A percentile compares a stretch with the other conserved stretches of the same genome.
Evolutionary conservation across 192 early-diverging fungal species (phyloP).

Genomic region (Linnemannia zychae): DNA sequence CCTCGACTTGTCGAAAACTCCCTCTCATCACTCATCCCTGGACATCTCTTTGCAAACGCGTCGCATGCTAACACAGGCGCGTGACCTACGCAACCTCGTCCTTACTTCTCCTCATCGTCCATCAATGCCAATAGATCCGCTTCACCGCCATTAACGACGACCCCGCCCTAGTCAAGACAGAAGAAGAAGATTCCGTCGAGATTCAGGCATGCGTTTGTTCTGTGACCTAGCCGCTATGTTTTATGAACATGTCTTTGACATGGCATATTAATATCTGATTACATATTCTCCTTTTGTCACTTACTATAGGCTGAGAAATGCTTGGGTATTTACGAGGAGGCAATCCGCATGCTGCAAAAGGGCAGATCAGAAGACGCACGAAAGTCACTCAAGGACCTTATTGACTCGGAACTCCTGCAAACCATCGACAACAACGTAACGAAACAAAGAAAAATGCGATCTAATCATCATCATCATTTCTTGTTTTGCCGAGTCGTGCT

Average conservation of each 20-base stretch:
- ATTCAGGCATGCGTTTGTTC: constrained; percentile 33
- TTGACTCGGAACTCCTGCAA: constrained; percentile 57
- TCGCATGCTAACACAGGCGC: not conserved
- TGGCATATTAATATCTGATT: not conserved
- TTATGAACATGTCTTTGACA: not conserved
- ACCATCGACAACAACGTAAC: constrained; percentile 52
- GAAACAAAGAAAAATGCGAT: too few species aligned
- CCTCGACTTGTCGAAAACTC: too few species aligned
- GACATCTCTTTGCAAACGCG: not conserved
- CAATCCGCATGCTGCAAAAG: constrained; percentile 59
- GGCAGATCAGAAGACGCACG: constrained; percentile 53
- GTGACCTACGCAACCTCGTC: not conserved
- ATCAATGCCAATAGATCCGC: constrained; percentile 39
- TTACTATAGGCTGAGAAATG: constrained; percentile 60
- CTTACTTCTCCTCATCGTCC: not conserved
- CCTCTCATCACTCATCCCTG: not conserved
- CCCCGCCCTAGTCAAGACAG: constrained; percentile 30
- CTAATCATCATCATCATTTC: not conserved
- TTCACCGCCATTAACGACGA: constrained; percentile 53
- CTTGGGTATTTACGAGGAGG: constrained; percentile 57
- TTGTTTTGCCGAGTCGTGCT: not conserved
- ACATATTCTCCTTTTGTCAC: not conserved
- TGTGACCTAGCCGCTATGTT: not conserved
- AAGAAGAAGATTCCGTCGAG: constrained; percentile 54
- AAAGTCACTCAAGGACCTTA: constrained; percentile 50